Base-by-base conservation (phyloP, 2,329 filamentous ascomycete genomes). In the Exophiala sp. region DNA sequence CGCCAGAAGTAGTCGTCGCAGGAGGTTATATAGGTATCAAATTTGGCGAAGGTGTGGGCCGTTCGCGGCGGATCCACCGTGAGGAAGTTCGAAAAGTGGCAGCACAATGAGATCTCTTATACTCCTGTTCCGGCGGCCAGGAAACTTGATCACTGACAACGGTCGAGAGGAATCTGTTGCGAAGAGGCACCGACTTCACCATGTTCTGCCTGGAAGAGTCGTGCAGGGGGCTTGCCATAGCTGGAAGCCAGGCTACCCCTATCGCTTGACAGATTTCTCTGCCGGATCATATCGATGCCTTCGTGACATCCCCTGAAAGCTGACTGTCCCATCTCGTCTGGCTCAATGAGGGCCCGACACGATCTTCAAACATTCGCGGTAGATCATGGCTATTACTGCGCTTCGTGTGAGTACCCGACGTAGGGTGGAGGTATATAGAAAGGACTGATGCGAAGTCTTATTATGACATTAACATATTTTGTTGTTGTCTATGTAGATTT, bases 401-500 rank as follows among this genome's bases (percentile, higher is more conserved):
- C 43, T 36, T 52, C 43, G 43, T 41, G 43, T 41, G 43, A 47
- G 18, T 47, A 52, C 34, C 43, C 50, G 43, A 47, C 41, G 34
- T 52, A 52, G 43, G 36, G 43, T 47, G 41, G 43, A 52, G 50
- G 43, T 47, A 52, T 41, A 36, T 38, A 46, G 24, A 29, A 34
- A 44, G 24, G 24, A 29, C 24, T 29, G 24, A 29, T 29, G 24
- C 24, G 44, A 47, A 47, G 29, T 47, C 44, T 47, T 32, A 34
- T 12, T 32, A 34, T 34, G 44, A 47, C 44, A 29, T 40, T 55
- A 29, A 55, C 47, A 51, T 46, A 50, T 50, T 51, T 51, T 46
- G 52, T 55, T 51, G 40, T 50, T 51, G 52, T 55, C 52, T 41
- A 50, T 55, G 42, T 55, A 55, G 24, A 47, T 46, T 50, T 55